Evolutionary conservation across 2,329 filamentous ascomycete species (phyloP), one percentile per base, ranked within the genome.

Genomic region (Aspergillus sp.): DNA sequence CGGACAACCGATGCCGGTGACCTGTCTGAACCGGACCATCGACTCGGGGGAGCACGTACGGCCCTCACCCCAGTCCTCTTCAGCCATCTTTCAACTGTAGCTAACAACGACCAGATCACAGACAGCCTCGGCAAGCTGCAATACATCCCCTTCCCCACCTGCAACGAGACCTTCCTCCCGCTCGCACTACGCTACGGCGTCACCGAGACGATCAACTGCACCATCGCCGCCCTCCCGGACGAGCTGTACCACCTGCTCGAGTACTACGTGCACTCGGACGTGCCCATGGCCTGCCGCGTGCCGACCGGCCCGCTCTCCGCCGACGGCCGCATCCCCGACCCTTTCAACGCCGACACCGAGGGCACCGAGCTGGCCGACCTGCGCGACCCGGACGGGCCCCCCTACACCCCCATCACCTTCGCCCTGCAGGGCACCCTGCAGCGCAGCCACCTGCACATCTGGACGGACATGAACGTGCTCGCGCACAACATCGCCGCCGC

Each of bases 181-280:
- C 85, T 99, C 64, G 86, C 94, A 65, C 87, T 99, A 70, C 82
- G 84, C 71, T 97, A 96, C 76, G 92, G 92, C 70, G 75, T 88
- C 61, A 71, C 72, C 42, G 70, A 76, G 70, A 91, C 96, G 44
- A 74, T 84, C 56, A 78, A 74, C 41, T 79, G 78, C 63, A 78
- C 82, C 43, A 77, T 81, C 54, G 70, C 74, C 52, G 71, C 73
- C 25, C 76, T 81, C 9, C 74, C 79, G 25, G 82, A 83, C 55
- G 71, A 80, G 2, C 72, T 80, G 32, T 78, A 83, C 59, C 82
- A 84, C 61, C 64, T 82, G 20, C 58, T 81, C 40, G 69, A 97
- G 76, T 97, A 97, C 81, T 97, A 97, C 81, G 87, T 97, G 71
- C 94, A 97, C 80, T 91, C 88, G 77, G 94, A 99, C 74, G 92